phyloP scores from a whole-genome alignment of 768 basidiomycete genomes.

The Naganishia kalamii region DNA sequence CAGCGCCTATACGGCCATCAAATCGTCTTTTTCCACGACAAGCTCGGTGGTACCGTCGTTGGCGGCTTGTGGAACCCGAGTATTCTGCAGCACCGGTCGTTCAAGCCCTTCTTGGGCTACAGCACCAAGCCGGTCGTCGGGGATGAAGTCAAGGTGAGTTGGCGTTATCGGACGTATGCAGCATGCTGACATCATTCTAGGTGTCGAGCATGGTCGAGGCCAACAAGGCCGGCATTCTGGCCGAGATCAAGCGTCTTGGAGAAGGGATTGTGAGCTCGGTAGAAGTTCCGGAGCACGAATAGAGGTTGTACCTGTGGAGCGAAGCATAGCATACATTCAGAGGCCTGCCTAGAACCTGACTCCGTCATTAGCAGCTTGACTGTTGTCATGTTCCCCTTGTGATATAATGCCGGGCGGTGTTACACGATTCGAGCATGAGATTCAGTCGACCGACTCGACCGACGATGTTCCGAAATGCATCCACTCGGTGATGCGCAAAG shows the following conservation, averaged over 20 bases:
- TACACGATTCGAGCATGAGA: no score
- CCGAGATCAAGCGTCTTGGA: constrained; percentile 72
- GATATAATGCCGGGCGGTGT: no score
- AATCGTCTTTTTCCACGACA: constrained; percentile 76
- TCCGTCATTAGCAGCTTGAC: no score
- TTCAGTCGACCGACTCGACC: no score
- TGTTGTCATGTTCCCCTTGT: no score
- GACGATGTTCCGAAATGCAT: no score
- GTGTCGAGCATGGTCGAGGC: constrained; percentile 58
- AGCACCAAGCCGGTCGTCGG: constrained; percentile 56
- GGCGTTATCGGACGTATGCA: background rate
- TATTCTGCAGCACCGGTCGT: constrained; percentile 58
- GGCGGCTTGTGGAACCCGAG: constrained; percentile 82
- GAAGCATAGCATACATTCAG: no score
- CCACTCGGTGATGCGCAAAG: no score
- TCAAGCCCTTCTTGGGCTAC: constrained; percentile 76
- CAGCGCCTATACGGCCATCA: constrained; percentile 69
- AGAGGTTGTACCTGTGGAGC: background rate
- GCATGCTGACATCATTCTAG: background rate
- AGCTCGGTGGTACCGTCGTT: constrained; percentile 67
- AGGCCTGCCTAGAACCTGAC: background rate
- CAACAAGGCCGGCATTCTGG: constrained; percentile 62
- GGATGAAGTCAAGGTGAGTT: constrained; percentile 24
- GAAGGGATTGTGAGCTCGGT: constrained; percentile 56
- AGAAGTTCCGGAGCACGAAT: constrained; percentile 46